These are phyloP conservation scores for Ogataea nonfermentans DNA, from an alignment of 805 yeast species.

Conservation along the genomic window DNA sequence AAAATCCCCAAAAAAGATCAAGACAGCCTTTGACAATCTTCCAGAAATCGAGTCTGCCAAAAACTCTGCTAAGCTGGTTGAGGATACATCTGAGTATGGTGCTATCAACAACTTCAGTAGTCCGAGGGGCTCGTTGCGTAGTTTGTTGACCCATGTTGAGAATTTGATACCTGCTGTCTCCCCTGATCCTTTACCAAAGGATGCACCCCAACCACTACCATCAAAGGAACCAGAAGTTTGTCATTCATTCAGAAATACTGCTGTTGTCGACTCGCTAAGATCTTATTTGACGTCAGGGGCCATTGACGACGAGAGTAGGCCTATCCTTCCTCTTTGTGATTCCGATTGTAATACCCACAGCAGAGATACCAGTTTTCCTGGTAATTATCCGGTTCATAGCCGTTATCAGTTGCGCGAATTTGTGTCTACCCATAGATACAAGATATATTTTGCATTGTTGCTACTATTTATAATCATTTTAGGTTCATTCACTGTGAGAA, in stretches of 20 bases:
- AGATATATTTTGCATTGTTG: conserved; percentile 1
- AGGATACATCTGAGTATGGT: conserved; percentile 7
- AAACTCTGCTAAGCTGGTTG: neutral
- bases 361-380: conserved; percentile 1
- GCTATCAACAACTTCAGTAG: conserved; percentile 1
- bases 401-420: neutral
- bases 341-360: conserved; percentile 3
- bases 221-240: conserved; percentile 4
- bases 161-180: conserved; percentile 7
- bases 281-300: conserved; percentile 15
- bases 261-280: conserved; percentile 14
- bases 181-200: conserved; percentile 2
- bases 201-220: neutral
- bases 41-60: conserved; percentile 10
- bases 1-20: conserved; percentile 20
- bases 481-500: neutral
- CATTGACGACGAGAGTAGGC: conserved; percentile 14
- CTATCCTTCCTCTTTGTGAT: conserved; percentile 14
- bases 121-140: conserved; percentile 13
- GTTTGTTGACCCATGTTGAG: conserved; percentile 13
- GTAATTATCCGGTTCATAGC: neutral
- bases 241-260: conserved; percentile 12
- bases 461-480: neutral
- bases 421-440: conserved; percentile 1
- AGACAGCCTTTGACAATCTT: conserved; percentile 21